These are phyloP conservation scores for Picochlorum sp. DNA, from an alignment of 139 green algal genomes.

Conservation along the genomic window DNA sequence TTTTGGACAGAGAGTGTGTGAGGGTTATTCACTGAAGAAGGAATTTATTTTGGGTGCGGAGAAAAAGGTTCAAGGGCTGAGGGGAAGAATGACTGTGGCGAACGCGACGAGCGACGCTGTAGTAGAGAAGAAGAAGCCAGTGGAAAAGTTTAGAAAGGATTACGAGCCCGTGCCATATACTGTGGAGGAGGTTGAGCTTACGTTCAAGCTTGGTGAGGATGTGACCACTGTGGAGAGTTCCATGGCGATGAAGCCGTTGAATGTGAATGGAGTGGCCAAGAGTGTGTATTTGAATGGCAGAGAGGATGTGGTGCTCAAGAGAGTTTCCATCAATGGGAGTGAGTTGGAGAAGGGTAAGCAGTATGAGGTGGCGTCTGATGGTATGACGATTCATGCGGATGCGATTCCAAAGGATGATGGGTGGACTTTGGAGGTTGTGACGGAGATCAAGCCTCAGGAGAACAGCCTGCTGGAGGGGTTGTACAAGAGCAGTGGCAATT, in stretches of 20 bases:
- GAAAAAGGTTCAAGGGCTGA: no score
- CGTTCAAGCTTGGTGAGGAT: slow-evolving; percentile 74
- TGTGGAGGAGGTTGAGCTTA: slow-evolving; percentile 57
- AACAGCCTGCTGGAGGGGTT: slow-evolving; percentile 93
- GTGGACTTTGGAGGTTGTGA: slow-evolving; percentile 56
- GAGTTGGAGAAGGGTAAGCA: neutral
- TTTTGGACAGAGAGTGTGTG: no score
- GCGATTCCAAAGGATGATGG: slow-evolving; percentile 12
- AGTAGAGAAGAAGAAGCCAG: neutral
- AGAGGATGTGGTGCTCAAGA: slow-evolving; percentile 22
- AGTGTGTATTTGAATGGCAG: slow-evolving; percentile 42
- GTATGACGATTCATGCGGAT: slow-evolving; percentile 21
- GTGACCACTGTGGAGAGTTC: slow-evolving; percentile 49
- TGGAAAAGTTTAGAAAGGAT: slow-evolving; percentile 46
- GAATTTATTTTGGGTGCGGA: no score
- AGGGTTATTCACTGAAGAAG: no score
- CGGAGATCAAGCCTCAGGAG: slow-evolving; percentile 71
- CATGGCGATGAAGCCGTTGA: slow-evolving; percentile 21
- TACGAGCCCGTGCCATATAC: slow-evolving; percentile 68
- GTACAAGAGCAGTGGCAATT: slow-evolving; percentile 93
- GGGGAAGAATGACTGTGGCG: neutral
- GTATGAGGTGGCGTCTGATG: slow-evolving; percentile 38
- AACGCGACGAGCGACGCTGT: neutral
- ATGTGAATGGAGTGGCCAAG: neutral
- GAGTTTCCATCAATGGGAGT: slow-evolving; percentile 24